Evolutionary conservation across 1,284 basidiomycete species (phyloP).

Genomic region (Xerocomus amazonicus): DNA sequence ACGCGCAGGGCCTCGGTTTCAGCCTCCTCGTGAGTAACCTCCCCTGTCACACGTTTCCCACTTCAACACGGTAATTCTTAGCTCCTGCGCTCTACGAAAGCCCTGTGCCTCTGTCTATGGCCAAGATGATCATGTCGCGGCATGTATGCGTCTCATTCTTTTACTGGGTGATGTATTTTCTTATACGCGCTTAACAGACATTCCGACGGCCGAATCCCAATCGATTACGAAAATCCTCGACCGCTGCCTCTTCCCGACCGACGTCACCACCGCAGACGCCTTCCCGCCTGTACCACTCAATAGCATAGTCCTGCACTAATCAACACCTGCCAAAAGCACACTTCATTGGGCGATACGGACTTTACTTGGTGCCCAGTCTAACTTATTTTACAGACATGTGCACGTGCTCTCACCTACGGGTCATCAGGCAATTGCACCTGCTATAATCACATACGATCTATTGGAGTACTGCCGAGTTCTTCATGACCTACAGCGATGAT

Average conservation of each 20-base stretch:
- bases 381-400: constrained; percentile 30
- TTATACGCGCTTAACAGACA: constrained; percentile 17
- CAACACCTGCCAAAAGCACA: constrained; percentile 16
- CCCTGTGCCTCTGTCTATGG: constrained; percentile 34
- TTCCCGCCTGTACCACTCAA: constrained; percentile 32
- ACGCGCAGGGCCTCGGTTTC: constrained; percentile 28
- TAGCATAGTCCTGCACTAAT: constrained; percentile 30
- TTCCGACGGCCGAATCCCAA: constrained; percentile 33
- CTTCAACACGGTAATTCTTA: constrained; percentile 6
- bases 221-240: constrained; percentile 28
- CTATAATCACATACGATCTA: constrained; percentile 30
- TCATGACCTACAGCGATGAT: constrained; percentile 26
- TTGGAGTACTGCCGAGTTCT: constrained; percentile 10
- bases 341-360: constrained; percentile 7
- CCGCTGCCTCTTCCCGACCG: constrained; percentile 15
- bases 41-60: background rate
- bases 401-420: constrained; percentile 16
- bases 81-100: constrained; percentile 34
- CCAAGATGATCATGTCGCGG: constrained; percentile 34
- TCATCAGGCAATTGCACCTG: constrained; percentile 16
- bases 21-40: constrained; percentile 30
- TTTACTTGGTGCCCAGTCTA: constrained; percentile 15
- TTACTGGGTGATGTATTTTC: background rate
- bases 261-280: constrained; percentile 32
- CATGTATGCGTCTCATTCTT: constrained; percentile 21